phyloP scores from a whole-genome alignment of 257 asterid species.

The Capsicum rhomboideum region DNA sequence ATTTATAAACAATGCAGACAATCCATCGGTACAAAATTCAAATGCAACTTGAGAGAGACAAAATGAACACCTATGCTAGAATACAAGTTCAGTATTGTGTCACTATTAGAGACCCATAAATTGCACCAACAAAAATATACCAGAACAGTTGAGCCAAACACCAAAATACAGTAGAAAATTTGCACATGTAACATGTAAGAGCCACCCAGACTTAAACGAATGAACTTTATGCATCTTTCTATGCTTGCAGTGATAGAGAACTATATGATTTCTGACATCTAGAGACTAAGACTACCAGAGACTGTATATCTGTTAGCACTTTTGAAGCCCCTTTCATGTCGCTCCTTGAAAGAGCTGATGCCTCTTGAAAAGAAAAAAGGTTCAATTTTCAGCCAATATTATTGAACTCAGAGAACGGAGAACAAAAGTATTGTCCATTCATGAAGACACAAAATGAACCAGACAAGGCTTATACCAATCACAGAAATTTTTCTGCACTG shows the following conservation, averaged over 20 bases:
- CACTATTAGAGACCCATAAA: background rate
- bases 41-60: background rate
- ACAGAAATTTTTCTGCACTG: background rate
- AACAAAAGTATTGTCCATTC: background rate
- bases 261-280: constrained; percentile 33
- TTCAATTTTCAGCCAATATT: background rate
- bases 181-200: background rate
- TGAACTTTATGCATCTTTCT: constrained; percentile 16
- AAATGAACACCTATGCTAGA: background rate
- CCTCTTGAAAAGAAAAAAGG: constrained; percentile 16
- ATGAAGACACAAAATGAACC: background rate
- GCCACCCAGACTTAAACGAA: background rate
- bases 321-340: constrained; percentile 16
- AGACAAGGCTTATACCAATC: background rate
- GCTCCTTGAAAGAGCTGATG: constrained; percentile 10
- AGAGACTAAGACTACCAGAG: background rate
- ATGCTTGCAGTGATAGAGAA: constrained; percentile 22
- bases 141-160: background rate
- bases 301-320: constrained; percentile 20
- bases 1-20: background rate
- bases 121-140: background rate
- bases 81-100: background rate
- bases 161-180: background rate
- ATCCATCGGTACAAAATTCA: background rate
- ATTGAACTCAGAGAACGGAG: background rate